Percentiles rank a stretch among this genome's conserved stretches.
Conservation (phyloP, 768 basidiomycete species). For the Pholiota conissans region DNA sequence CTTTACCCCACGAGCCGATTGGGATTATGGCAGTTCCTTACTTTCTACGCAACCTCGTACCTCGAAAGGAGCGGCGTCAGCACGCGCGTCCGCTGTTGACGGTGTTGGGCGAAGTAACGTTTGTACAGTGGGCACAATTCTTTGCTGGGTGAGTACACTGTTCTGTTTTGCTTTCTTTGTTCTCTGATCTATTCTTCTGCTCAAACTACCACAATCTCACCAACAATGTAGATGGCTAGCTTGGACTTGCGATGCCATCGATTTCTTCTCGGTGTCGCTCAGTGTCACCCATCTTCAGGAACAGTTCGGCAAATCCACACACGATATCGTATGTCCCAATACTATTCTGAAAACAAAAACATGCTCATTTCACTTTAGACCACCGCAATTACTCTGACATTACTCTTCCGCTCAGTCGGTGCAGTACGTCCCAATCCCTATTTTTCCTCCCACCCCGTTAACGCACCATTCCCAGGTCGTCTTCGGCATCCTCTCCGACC, state of each 20-base stretch:
- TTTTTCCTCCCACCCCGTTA: background rate
- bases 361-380: slow-evolving; percentile 38
- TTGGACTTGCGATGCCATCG: slow-evolving; percentile 29
- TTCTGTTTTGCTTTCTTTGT: no score
- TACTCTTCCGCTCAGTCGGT: slow-evolving; percentile 85
- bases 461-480: slow-evolving; percentile 40
- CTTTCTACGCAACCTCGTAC: slow-evolving; percentile 50
- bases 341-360: background rate
- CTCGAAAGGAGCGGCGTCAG: slow-evolving; percentile 41
- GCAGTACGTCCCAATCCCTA: slow-evolving; percentile 39
- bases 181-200: no score
- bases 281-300: slow-evolving; percentile 20
- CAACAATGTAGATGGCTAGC: slow-evolving; percentile 23
- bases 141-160: slow-evolving; percentile 50
- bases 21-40: slow-evolving; percentile 47
- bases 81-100: slow-evolving; percentile 38
- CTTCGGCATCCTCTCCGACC: slow-evolving; percentile 85
- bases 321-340: slow-evolving; percentile 20
- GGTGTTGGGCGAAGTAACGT: slow-evolving; percentile 43
- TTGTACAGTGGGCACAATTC: slow-evolving; percentile 57
- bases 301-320: slow-evolving; percentile 20
- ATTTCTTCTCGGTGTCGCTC: slow-evolving; percentile 29
- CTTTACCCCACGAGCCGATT: background rate
- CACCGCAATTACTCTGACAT: slow-evolving; percentile 85
- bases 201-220: no score